A percentile compares a stretch with the other conserved stretches of the same genome.
phyloP scores from a whole-genome alignment of 2,329 filamentous ascomycete genomes.

The Ilyonectria robusta region DNA sequence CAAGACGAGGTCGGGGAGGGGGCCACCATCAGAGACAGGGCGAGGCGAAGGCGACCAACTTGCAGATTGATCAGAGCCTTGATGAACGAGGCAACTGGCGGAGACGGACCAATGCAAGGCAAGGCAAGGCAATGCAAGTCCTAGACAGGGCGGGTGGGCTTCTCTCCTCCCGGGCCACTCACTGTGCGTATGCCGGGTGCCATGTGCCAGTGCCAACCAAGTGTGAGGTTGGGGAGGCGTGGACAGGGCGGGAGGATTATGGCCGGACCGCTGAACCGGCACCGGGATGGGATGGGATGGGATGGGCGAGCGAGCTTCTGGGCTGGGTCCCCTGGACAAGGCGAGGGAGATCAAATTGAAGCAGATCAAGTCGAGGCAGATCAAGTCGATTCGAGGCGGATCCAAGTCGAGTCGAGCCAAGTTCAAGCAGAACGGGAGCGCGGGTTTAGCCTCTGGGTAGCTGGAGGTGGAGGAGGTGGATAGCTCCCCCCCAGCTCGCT shows the following conservation, averaged over 20 bases:
- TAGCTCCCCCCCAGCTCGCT: neutral
- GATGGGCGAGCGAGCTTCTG: neutral
- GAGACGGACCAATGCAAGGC: conserved; percentile 9
- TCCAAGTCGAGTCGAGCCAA: neutral
- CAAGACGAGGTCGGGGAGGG: neutral
- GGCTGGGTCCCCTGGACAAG: neutral
- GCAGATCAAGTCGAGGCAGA: neutral
- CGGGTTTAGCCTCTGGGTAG: conserved; percentile 1
- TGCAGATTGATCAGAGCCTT: conserved; percentile 3
- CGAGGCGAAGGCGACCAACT: conserved; percentile 2
- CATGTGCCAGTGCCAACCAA: neutral
- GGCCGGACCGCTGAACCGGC: conserved; percentile 3
- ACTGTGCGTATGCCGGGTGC: neutral
- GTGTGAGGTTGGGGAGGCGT: neutral
- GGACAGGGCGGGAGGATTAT: neutral
- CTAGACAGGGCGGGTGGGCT: conserved; percentile 14
- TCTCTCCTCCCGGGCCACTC: conserved; percentile 10
- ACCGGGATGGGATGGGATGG: neutral
- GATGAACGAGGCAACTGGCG: conserved; percentile 3
- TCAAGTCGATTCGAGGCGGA: too few relatives aligned
- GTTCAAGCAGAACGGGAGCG: conserved; percentile 8
- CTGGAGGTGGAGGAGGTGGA: neutral
- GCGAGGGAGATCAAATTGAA: neutral
- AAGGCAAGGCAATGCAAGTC: conserved; percentile 11
- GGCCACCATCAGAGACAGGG: neutral